A percentile compares a stretch with the other conserved stretches of the same genome.
These are phyloP conservation scores for Viridothelium virens DNA, from an alignment of 495 filamentous ascomycete species.

Conservation along the genomic window DNA sequence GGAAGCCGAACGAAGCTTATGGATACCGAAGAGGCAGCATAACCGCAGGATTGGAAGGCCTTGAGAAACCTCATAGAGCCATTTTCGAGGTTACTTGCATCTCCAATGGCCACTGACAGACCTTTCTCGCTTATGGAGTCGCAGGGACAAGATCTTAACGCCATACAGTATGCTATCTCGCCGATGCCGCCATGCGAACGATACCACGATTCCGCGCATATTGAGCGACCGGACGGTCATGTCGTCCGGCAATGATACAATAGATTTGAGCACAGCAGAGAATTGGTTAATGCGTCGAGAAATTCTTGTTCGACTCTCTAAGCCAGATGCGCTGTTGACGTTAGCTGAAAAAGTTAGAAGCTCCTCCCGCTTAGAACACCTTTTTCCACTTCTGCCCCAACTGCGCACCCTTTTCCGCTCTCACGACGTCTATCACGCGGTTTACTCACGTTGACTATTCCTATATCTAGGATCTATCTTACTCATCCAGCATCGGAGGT, in stretches of 20 bases:
- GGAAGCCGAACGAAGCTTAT: not conserved
- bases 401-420: not conserved
- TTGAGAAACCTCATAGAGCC: too few relatives aligned
- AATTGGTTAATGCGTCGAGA: constrained; percentile 32
- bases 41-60: too few relatives aligned
- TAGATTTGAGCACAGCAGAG: constrained; percentile 33
- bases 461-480: constrained; percentile 29
- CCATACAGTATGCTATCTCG: constrained; percentile 18
- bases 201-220: constrained; percentile 15
- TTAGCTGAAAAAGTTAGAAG: not conserved
- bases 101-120: too few relatives aligned
- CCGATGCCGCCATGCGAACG: constrained; percentile 8
- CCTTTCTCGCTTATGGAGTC: too few relatives aligned
- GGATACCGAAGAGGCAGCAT: not conserved
- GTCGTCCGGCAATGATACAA: constrained; percentile 12
- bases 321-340: not conserved
- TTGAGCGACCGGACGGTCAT: constrained; percentile 10
- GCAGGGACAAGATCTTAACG: too few relatives aligned
- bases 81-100: too few relatives aligned
- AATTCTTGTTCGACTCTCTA: constrained; percentile 13
- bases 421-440: not conserved
- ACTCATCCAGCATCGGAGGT: constrained; percentile 29
- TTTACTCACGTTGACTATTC: not conserved
- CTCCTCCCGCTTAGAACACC: not conserved
- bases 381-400: not conserved